phyloP scores from a whole-genome alignment of 2,329 filamentous ascomycete species.

The Stagonosporopsis tanaceti region DNA sequence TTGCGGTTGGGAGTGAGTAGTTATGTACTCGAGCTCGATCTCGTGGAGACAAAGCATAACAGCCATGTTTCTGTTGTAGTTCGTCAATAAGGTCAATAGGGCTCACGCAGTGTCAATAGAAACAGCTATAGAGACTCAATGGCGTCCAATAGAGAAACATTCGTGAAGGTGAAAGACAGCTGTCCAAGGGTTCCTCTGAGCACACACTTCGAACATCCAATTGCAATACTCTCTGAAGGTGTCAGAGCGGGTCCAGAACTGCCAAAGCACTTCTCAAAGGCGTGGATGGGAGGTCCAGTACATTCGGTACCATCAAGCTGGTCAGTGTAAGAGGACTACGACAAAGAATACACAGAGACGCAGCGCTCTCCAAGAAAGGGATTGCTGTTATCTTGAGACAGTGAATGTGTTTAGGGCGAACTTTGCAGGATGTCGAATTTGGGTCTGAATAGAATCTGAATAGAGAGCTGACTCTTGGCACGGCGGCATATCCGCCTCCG shows the following conservation, averaged over 20 bases:
- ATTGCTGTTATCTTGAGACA: constrained; percentile 23
- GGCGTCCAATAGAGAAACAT: constrained; percentile 20
- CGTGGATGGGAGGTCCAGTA: constrained; percentile 12
- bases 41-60: constrained; percentile 10
- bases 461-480: constrained; percentile 31
- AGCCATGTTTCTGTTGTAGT: constrained; percentile 2
- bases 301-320: constrained; percentile 8
- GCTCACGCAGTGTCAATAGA: constrained; percentile 21
- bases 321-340: constrained; percentile 6
- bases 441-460: constrained; percentile 43
- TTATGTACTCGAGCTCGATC: constrained; percentile 10
- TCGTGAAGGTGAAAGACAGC: constrained; percentile 22
- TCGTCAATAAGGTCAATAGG: constrained; percentile 34
- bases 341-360: constrained; percentile 21
- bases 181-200: constrained; percentile 21
- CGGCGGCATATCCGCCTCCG: constrained; percentile 1
- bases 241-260: constrained; percentile 14
- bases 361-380: constrained; percentile 21
- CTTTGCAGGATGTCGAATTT: constrained; percentile 27
- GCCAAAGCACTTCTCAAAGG: neutral
- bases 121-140: constrained; percentile 6
- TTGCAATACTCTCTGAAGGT: neutral
- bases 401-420: constrained; percentile 22
- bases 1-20: neutral
- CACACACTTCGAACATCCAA: constrained; percentile 11